These are phyloP conservation scores for Passiflora organensis DNA, from an alignment of 345 rosid species.

Conservation along the genomic window DNA sequence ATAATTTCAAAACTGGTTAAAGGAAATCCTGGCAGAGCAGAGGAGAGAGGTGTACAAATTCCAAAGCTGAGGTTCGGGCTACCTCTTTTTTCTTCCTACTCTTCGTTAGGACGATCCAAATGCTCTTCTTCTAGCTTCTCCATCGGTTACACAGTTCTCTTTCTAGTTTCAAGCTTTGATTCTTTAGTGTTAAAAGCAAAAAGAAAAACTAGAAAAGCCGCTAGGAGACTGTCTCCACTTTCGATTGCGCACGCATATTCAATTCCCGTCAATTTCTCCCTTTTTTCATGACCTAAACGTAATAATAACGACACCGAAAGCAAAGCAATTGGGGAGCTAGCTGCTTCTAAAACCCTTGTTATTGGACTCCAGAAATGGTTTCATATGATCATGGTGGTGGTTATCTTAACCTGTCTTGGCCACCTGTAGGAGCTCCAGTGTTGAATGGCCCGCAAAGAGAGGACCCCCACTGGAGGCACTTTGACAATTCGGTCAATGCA, in stretches of 20 bases:
- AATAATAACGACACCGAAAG: conserved; percentile 21
- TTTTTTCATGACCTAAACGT: conserved; percentile 1
- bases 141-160: too few species aligned
- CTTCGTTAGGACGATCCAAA: conserved; percentile 19
- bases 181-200: conserved; percentile 2
- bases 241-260: conserved; percentile 10
- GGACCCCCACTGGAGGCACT: conserved; percentile 48
- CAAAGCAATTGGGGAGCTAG: not conserved
- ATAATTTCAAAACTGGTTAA: not conserved
- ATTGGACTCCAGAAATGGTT: conserved; percentile 16
- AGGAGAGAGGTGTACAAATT: conserved; percentile 30
- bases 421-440: conserved; percentile 66
- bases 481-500: conserved; percentile 76
- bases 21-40: not conserved
- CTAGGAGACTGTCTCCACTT: conserved; percentile 18
- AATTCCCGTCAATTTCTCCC: too few species aligned
- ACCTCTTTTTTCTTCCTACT: conserved; percentile 9
- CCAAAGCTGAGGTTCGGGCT: conserved; percentile 30
- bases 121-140: conserved; percentile 9
- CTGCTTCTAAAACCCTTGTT: not conserved
- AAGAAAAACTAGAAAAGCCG: too few species aligned
- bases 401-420: conserved; percentile 35
- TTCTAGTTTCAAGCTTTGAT: conserved; percentile 14
- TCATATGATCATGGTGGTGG: conserved; percentile 13
- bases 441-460: conserved; percentile 40